Percentiles rank a stretch among this genome's conserved stretches.
phyloP scores from a whole-genome alignment of 2,329 filamentous ascomycete species.

The Fusarium circinatum region DNA sequence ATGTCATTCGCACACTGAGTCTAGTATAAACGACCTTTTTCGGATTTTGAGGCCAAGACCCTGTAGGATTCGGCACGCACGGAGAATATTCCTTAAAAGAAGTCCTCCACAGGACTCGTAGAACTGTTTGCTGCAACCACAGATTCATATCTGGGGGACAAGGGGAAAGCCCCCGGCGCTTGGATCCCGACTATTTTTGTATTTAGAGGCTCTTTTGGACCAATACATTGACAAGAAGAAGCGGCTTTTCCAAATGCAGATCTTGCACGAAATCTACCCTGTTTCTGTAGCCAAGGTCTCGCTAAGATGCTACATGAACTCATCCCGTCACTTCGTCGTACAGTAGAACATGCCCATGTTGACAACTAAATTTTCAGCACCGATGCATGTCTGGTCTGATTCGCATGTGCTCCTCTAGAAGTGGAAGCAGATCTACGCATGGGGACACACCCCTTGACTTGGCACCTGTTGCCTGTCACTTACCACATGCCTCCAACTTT shows the following conservation, averaged over 20 bases:
- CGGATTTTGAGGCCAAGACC: conserved; percentile 3
- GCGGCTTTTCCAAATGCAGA: conserved; percentile 21
- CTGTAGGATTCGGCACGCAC: conserved; percentile 26
- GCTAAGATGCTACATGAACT: conserved; percentile 24
- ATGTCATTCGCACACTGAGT: not conserved
- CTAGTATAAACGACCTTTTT: not conserved
- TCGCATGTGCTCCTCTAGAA: conserved; percentile 11
- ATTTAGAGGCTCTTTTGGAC: conserved; percentile 4
- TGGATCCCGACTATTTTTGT: conserved; percentile 35
- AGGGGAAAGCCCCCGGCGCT: conserved; percentile 24
- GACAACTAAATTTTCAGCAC: conserved; percentile 24
- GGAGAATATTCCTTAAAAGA: conserved; percentile 23
- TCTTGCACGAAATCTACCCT: conserved; percentile 2
- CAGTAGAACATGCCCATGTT: conserved; percentile 17
- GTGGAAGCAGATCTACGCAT: conserved; percentile 33
- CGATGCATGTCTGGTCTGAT: conserved; percentile 34
- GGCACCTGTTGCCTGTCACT: conserved; percentile 5
- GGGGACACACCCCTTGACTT: conserved; percentile 11
- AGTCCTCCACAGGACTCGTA: conserved; percentile 6
- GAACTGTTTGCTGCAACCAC: conserved; percentile 28
- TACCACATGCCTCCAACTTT: not conserved
- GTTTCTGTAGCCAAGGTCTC: conserved; percentile 21
- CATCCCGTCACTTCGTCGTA: not conserved
- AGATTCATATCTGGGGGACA: not conserved
- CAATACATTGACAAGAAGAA: conserved; percentile 22